Conservation (phyloP, 2,329 filamentous ascomycete genomes). For the Ambrosiella beaveri region DNA sequence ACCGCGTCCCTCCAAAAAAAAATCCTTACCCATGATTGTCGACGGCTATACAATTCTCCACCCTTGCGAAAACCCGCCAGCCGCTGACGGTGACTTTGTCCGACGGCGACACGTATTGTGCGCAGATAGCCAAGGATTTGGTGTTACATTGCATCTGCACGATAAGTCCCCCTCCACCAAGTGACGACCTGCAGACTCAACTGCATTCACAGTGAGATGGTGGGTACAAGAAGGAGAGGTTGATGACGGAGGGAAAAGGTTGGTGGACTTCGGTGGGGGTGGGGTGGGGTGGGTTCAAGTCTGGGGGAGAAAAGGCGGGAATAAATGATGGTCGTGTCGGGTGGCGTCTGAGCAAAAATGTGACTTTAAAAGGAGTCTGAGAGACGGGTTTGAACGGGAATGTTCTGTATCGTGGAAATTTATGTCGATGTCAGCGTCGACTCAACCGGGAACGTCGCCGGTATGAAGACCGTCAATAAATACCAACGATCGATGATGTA, state of each 20-base stretch:
- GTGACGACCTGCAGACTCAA: background rate
- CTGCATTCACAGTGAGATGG: background rate
- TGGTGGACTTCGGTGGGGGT: background rate
- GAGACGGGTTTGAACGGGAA: no score
- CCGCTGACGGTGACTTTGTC: background rate
- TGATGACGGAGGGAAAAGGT: background rate
- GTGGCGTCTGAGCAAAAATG: no score
- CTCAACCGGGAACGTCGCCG: no score
- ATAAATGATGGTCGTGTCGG: no score
- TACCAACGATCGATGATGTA: no score
- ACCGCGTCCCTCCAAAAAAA: background rate
- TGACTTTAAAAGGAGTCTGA: no score
- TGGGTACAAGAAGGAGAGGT: background rate
- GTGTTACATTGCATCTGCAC: constrained; percentile 1
- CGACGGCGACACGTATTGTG: background rate
- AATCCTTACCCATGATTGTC: background rate
- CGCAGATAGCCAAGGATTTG: background rate
- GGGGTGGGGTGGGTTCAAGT: no score
- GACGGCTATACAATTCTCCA: background rate
- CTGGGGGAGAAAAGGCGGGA: no score
- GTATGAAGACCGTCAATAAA: no score
- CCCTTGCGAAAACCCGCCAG: background rate
- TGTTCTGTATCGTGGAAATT: no score
- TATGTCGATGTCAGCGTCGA: no score
- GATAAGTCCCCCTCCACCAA: background rate